phyloP scores from a whole-genome alignment of 2,329 filamentous ascomycete species.

The Achaetomium macrosporum region DNA sequence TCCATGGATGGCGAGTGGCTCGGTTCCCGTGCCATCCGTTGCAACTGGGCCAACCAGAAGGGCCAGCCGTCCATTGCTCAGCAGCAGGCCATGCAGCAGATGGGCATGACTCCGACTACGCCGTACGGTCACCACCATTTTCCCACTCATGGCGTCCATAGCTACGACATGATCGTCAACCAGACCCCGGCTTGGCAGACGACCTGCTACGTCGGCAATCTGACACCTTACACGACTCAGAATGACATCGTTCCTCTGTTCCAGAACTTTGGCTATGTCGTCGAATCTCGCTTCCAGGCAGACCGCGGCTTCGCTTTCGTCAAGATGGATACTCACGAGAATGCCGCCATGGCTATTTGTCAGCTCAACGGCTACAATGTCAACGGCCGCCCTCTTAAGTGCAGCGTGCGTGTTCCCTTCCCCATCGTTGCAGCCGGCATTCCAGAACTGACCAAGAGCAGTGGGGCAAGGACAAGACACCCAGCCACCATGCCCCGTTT shows the following conservation, averaged over 20 bases:
- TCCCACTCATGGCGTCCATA: conserved; percentile 91
- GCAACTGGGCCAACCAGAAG: conserved; percentile 99
- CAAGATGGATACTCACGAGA: conserved; percentile 98
- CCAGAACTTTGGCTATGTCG: conserved; percentile 96
- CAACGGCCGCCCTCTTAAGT: conserved; percentile 93
- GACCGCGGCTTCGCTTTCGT: conserved; percentile 98
- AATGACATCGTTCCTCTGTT: conserved; percentile 96
- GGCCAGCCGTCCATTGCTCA: conserved; percentile 98
- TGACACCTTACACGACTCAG: conserved; percentile 96
- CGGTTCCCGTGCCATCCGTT: conserved; percentile 93
- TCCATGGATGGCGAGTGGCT: conserved; percentile 99
- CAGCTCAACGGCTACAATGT: conserved; percentile 97
- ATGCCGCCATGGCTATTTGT: conserved; percentile 96
- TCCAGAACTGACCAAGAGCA: conserved; percentile 34
- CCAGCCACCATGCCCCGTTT: conserved; percentile 64
- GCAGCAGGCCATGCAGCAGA: conserved; percentile 92
- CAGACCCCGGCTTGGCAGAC: conserved; percentile 98
- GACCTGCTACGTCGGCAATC: conserved; percentile 94
- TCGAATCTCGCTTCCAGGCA: conserved; percentile 95
- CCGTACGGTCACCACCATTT: conserved; percentile 97
- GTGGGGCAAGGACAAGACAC: conserved; percentile 99
- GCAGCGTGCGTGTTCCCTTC: conserved; percentile 68
- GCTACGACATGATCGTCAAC: conserved; percentile 92
- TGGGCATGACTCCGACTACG: conserved; percentile 97
- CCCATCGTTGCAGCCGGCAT: not conserved